A percentile compares a stretch with the other conserved stretches of the same genome.
Evolutionary conservation across 805 yeast species (phyloP).

Genomic region (Cyberlindnera galapagoensis): DNA sequence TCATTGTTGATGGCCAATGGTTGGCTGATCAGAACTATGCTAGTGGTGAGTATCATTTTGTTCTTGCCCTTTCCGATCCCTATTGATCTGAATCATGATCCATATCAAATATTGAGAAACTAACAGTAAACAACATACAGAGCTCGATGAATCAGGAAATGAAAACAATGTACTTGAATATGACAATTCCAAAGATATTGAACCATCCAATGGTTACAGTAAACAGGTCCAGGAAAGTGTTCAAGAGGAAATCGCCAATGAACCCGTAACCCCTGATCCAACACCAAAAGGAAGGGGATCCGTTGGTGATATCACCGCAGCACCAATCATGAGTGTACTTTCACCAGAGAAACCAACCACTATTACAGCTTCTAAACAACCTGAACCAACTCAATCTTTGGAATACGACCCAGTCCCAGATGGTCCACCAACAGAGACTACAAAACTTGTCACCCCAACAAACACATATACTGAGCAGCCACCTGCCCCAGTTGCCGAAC

Average conservation of each 20-base stretch:
- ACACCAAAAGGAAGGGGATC: slow-evolving; percentile 11
- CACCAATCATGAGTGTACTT: neutral
- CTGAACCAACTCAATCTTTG: neutral
- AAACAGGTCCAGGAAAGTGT: slow-evolving; percentile 6
- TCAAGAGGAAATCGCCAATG: slow-evolving; percentile 6
- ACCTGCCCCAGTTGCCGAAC: slow-evolving; percentile 1
- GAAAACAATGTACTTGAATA: slow-evolving; percentile 30
- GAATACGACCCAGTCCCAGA: too few relatives aligned
- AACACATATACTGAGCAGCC: too few relatives aligned
- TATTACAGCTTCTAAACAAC: slow-evolving; percentile 4
- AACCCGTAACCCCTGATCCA: slow-evolving; percentile 27
- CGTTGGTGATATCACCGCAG: slow-evolving; percentile 1
- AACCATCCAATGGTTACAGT: slow-evolving; percentile 1
- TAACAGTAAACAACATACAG: slow-evolving; percentile 21
- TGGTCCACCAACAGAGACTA: too few relatives aligned
- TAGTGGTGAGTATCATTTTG: slow-evolving; percentile 16
- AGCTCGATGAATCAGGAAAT: slow-evolving; percentile 30
- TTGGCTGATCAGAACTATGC: slow-evolving; percentile 15
- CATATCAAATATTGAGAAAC: slow-evolving; percentile 13
- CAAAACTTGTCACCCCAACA: slow-evolving; percentile 2
- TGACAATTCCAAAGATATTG: slow-evolving; percentile 7
- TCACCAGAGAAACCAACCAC: neutral
- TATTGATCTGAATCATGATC: too few relatives aligned
- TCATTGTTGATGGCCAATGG: slow-evolving; percentile 21
- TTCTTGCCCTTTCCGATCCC: slow-evolving; percentile 24